Evolutionary conservation across 2,329 filamentous ascomycete species (phyloP).

Genomic region (Curvularia spicifera): DNA sequence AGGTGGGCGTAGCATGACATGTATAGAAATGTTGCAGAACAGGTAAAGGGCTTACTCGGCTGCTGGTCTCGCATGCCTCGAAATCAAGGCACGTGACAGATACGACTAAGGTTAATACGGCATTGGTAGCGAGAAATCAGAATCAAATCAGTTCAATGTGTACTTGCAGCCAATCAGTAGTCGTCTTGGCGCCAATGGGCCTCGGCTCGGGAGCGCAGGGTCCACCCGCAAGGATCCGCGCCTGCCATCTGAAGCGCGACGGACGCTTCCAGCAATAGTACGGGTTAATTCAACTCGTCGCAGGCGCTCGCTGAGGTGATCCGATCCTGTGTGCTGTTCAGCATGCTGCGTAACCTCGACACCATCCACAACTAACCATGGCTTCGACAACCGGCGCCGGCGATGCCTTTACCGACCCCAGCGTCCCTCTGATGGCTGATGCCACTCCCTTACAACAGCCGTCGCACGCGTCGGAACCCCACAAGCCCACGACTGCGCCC

Average conservation of each 20-base stretch:
- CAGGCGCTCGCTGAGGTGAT: neutral
- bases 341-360: conserved; percentile 11
- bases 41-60: conserved; percentile 13
- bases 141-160: neutral
- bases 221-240: conserved; percentile 12
- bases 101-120: conserved; percentile 19
- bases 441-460: conserved; percentile 37
- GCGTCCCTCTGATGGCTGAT: conserved; percentile 12
- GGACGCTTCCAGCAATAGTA: neutral
- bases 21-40: conserved; percentile 5
- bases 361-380: conserved; percentile 33
- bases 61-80: conserved; percentile 1
- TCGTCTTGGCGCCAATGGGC: neutral
- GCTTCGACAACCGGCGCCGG: conserved; percentile 6
- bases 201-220: conserved; percentile 22
- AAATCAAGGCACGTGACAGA: neutral
- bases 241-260: conserved; percentile 8
- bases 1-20: conserved; percentile 41
- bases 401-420: conserved; percentile 13
- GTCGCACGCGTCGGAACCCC: neutral
- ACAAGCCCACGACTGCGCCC: conserved; percentile 21
- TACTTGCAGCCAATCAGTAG: neutral
- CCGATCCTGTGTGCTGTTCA: neutral
- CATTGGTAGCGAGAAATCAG: conserved; percentile 21
- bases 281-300: neutral